Conservation (phyloP, 2,329 filamentous ascomycete species). For the Colletotrichum sp. region DNA sequence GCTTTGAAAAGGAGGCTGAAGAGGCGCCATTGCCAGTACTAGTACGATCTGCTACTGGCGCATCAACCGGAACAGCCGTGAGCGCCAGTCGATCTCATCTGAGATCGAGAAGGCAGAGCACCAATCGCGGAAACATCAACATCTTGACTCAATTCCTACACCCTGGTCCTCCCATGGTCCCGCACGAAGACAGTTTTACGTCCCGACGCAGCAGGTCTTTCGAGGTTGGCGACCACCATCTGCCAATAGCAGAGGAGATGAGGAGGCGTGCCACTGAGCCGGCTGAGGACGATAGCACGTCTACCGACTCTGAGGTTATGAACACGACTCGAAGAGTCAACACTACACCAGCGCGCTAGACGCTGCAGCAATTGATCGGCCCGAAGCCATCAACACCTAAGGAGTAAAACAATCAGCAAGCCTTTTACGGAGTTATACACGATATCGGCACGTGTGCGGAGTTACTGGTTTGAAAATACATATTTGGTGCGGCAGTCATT, state of each 20-base stretch:
- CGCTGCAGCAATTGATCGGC: not conserved
- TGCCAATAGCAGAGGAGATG: constrained; percentile 1
- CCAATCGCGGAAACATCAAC: constrained; percentile 37
- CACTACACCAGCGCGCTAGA: constrained; percentile 19
- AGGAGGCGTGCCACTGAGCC: constrained; percentile 17
- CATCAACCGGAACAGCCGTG: constrained; percentile 35
- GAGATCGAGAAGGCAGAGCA: constrained; percentile 29
- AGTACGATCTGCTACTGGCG: constrained; percentile 38
- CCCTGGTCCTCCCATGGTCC: constrained; percentile 46
- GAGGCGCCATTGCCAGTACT: constrained; percentile 46
- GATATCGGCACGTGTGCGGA: not conserved
- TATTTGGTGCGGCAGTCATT: not conserved
- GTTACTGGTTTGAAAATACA: not conserved
- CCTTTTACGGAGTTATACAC: not conserved
- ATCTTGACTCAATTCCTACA: constrained; percentile 52
- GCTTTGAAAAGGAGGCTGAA: constrained; percentile 58
- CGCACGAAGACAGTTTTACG: constrained; percentile 27
- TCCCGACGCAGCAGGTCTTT: constrained; percentile 12
- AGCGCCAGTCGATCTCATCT: constrained; percentile 24
- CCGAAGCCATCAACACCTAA: not conserved
- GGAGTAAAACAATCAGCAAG: not conserved
- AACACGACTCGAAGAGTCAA: constrained; percentile 3
- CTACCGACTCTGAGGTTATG: not conserved
- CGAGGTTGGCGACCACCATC: not conserved
- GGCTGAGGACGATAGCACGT: constrained; percentile 11